These are phyloP conservation scores for Coemansia sp. DNA, from an alignment of 192 early-diverging fungal genomes.

Conservation along the genomic window DNA sequence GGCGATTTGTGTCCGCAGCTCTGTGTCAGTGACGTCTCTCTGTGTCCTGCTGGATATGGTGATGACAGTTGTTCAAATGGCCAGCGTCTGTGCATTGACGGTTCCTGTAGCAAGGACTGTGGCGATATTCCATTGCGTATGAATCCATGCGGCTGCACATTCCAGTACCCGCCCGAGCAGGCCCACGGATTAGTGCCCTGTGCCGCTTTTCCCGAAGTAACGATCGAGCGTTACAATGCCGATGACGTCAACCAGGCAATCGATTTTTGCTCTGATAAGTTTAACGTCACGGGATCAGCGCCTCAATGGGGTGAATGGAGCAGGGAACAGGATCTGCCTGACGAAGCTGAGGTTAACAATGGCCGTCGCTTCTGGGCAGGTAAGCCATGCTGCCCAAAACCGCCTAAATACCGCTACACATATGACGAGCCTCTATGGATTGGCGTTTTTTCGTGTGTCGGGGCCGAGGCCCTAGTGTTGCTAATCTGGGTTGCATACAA, in stretches of 20 bases:
- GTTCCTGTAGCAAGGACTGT: slow-evolving; percentile 49
- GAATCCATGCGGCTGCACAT: slow-evolving; percentile 53
- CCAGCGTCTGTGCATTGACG: slow-evolving; percentile 55
- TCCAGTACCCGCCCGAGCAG: slow-evolving; percentile 25
- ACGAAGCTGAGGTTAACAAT: slow-evolving; percentile 1
- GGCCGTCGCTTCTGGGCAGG: slow-evolving; percentile 50
- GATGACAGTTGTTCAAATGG: slow-evolving; percentile 47
- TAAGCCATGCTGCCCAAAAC: slow-evolving; percentile 29
- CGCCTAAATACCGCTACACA: slow-evolving; percentile 37
- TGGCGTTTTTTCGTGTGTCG: slow-evolving; percentile 42
- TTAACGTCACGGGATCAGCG: slow-evolving; percentile 23
- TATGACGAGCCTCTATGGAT: slow-evolving; percentile 45
- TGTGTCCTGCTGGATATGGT: slow-evolving; percentile 41
- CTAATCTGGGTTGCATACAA: slow-evolving; percentile 54
- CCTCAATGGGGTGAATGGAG: slow-evolving; percentile 40
- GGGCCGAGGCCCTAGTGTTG: slow-evolving; percentile 41
- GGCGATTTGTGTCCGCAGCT: slow-evolving; percentile 53
- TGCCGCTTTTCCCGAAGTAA: slow-evolving; percentile 28
- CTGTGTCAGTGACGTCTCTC: slow-evolving; percentile 50
- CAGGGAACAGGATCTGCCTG: slow-evolving; percentile 18
- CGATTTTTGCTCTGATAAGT: slow-evolving; percentile 32
- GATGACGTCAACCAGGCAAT: slow-evolving; percentile 20
- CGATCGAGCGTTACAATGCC: slow-evolving; percentile 50
- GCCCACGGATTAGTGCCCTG: slow-evolving; percentile 39
- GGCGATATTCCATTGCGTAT: slow-evolving; percentile 27